phyloP scores from a whole-genome alignment of 805 yeast genomes.

The Metschnikowia similis region DNA sequence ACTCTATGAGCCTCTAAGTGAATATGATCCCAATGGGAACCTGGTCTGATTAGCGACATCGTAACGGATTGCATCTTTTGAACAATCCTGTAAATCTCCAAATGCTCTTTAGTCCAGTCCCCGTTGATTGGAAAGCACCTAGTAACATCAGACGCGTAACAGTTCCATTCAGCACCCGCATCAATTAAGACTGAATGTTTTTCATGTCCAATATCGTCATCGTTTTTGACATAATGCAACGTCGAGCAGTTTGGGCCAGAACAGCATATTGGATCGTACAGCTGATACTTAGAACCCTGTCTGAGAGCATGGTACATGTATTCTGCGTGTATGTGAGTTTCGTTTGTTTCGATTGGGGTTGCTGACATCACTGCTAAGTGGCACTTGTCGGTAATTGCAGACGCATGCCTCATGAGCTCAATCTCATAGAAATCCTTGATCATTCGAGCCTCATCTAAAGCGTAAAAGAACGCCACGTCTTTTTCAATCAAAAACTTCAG shows the following conservation, averaged over 20 bases:
- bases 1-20: conserved; percentile 79
- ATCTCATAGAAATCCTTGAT: conserved; percentile 84
- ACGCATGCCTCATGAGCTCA: conserved; percentile 70
- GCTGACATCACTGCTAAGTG: conserved; percentile 94
- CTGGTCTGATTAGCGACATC: conserved; percentile 73
- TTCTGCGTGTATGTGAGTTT: conserved; percentile 93
- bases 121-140: conserved; percentile 92
- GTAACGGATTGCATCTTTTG: conserved; percentile 75
- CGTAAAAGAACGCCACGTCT: conserved; percentile 51
- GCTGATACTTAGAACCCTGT: conserved; percentile 85
- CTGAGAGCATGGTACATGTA: conserved; percentile 89
- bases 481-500: conserved; percentile 36
- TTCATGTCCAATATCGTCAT: conserved; percentile 47
- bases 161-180: conserved; percentile 97
- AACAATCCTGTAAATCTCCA: conserved; percentile 76
- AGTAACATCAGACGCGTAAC: conserved; percentile 91
- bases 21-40: conserved; percentile 78
- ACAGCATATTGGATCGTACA: conserved; percentile 95
- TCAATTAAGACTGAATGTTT: conserved; percentile 76
- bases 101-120: conserved; percentile 82
- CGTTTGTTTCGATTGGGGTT: conserved; percentile 78
- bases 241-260: conserved; percentile 90
- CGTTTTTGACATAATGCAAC: conserved; percentile 83
- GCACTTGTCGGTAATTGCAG: conserved; percentile 79
- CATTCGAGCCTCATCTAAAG: conserved; percentile 82